Base-by-base conservation (phyloP, 495 filamentous ascomycete species). In the Lasiosphaeris hirsuta region DNA sequence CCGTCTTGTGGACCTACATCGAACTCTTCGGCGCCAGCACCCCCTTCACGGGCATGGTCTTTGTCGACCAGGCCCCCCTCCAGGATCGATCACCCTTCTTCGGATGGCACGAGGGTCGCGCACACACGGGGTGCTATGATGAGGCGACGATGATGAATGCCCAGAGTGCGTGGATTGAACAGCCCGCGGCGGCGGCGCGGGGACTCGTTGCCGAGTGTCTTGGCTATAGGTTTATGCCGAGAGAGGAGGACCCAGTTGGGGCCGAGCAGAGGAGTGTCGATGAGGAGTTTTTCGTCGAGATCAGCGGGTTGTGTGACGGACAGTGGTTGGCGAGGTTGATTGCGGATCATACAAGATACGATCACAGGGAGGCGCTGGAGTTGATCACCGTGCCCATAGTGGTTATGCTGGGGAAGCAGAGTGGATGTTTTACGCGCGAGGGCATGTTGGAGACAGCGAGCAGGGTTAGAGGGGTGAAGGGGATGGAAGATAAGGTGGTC, bases 41-140 rank as follows among this genome's bases (percentile, higher is more conserved):
- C 2, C 63, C 62, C 9, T 72, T 78, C 50, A 30, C 56, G 0
- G 71, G 71, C 3, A 62, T 72, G 17, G 60, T 78, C 1, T 76
- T 79, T 43, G 75, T 78, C 7, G 77, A 79, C 64, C 77, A 79
- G 48, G 72, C 71, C 0, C 77, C 77, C 14, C 61, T 78, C 7
- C 77, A 79, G 60, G 72, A 79, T 43, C 64, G 63, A 30, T 59
- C 69, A 19, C 55, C 17, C 7, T 56, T 61, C 19, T 67, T 58
- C 30, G 37, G 19, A 15, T 75, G 71, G 71, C 61, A 55, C 34
- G 56, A 19, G 14, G 71, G 70, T 63, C 46, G 58, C 11, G 54
- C 49, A 7, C 73, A 79, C 55, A 51, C 54, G 0, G 71, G 70
- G 0, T 75, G 74, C 56, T 77, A 72, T 37, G 67, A 72, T 44